Evolutionary conservation across 768 basidiomycete species (phyloP).

Genomic region (Rhodotorula diobovata): DNA sequence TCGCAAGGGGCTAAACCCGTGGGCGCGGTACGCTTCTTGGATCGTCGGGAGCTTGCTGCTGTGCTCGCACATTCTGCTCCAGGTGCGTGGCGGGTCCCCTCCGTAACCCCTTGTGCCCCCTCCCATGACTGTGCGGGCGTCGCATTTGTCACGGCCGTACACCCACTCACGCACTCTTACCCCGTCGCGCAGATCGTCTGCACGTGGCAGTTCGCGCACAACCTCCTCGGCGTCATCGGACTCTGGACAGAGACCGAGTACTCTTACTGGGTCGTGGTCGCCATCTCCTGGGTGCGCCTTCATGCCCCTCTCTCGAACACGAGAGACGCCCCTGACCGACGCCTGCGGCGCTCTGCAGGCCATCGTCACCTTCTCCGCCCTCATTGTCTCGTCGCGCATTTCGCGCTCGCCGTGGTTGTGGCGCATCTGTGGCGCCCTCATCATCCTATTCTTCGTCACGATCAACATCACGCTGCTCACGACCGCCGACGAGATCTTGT

Average conservation of each 20-base stretch:
- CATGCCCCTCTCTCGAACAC: neutral
- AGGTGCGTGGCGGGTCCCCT: slow-evolving; percentile 6
- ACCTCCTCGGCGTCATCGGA: slow-evolving; percentile 34
- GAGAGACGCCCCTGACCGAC: neutral
- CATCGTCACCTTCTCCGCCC: slow-evolving; percentile 21
- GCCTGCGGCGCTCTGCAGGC: slow-evolving; percentile 2
- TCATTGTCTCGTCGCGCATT: slow-evolving; percentile 29
- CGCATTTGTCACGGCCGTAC: too few species aligned
- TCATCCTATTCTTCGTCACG: slow-evolving; percentile 31
- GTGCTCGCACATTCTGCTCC: slow-evolving; percentile 39
- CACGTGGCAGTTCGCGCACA: slow-evolving; percentile 40
- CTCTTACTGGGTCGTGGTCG: slow-evolving; percentile 35
- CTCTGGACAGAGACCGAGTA: slow-evolving; percentile 29
- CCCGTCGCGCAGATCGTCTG: slow-evolving; percentile 29
- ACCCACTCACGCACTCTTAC: neutral
- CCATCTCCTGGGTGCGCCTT: slow-evolving; percentile 32
- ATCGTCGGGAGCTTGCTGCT: slow-evolving; percentile 38
- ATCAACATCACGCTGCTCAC: slow-evolving; percentile 36
- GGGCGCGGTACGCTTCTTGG: slow-evolving; percentile 42
- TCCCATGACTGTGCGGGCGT: neutral
- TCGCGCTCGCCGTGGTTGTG: slow-evolving; percentile 40
- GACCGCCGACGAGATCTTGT: slow-evolving; percentile 18
- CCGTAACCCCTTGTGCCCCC: neutral
- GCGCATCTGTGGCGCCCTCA: slow-evolving; percentile 30
- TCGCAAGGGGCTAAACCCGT: slow-evolving; percentile 22